Percentiles rank a stretch among this genome's conserved stretches.
Conservation (phyloP, 1,284 basidiomycete genomes). For the Austroboletus rostrupii region DNA sequence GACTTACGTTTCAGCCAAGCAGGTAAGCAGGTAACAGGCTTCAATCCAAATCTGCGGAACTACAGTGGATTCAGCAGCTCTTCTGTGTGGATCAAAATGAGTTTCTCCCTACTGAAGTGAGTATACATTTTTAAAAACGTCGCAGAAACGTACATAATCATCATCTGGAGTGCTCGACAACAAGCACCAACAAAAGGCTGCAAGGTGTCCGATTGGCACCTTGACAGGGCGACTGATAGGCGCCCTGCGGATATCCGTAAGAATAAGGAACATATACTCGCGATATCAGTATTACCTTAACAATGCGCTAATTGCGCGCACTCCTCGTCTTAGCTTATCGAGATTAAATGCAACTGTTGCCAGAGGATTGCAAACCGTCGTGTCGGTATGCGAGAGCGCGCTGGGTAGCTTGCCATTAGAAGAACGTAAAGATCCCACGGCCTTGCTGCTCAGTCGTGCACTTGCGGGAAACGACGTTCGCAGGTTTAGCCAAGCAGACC, state of each 20-base stretch:
- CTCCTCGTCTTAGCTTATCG: constrained; percentile 54
- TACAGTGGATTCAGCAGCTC: constrained; percentile 50
- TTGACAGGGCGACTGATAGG: constrained; percentile 64
- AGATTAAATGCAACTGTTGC: constrained; percentile 50
- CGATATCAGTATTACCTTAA: constrained; percentile 38
- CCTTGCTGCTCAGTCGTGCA: constrained; percentile 14
- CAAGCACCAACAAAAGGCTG: constrained; percentile 49
- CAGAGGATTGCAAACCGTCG: constrained; percentile 34
- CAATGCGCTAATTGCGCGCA: constrained; percentile 50
- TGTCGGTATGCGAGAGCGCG: constrained; percentile 9
- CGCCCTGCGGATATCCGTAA: constrained; percentile 38
- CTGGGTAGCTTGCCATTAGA: constrained; percentile 10
- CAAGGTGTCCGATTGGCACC: constrained; percentile 64
- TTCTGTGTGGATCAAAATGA: constrained; percentile 46
- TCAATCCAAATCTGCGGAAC: constrained; percentile 52
- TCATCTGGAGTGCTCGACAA: constrained; percentile 61
- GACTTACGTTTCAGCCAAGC: constrained; percentile 49
- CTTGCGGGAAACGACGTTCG: constrained; percentile 51
- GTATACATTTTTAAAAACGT: constrained; percentile 4
- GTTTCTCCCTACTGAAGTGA: constrained; percentile 39
- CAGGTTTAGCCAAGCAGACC: constrained; percentile 53
- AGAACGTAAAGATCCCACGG: constrained; percentile 3
- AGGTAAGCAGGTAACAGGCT: constrained; percentile 49
- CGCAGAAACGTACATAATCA: constrained; percentile 39
- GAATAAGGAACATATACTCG: neutral